Percentiles rank a stretch among this genome's conserved stretches.
Evolutionary conservation across 2,329 filamentous ascomycete species (phyloP).

Genomic region (Alternaria incomplexa): DNA sequence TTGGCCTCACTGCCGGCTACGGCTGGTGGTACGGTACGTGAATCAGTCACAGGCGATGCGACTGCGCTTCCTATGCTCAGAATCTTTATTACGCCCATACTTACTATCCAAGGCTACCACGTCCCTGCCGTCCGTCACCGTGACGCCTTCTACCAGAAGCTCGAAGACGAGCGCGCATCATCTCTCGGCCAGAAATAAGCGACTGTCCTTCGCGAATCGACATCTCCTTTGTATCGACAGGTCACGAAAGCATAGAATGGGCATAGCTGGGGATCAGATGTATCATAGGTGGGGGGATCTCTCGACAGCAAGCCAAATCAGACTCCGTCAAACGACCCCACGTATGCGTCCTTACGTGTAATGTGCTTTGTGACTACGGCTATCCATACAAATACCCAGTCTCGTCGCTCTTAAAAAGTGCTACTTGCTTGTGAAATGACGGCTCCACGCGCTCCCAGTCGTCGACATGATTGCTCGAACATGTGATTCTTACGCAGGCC

Average conservation of each 20-base stretch:
- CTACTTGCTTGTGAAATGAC: neutral
- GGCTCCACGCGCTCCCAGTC: neutral
- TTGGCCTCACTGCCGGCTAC: constrained; percentile 68
- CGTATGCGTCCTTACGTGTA: neutral
- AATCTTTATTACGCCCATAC: neutral
- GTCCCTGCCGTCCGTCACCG: constrained; percentile 68
- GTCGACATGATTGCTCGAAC: neutral
- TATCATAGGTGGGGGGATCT: constrained; percentile 41
- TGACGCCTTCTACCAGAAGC: constrained; percentile 67
- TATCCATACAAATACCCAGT: neutral
- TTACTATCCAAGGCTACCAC: constrained; percentile 62
- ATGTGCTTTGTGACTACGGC: neutral
- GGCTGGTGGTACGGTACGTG: constrained; percentile 70
- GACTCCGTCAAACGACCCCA: constrained; percentile 3
- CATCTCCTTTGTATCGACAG: constrained; percentile 37
- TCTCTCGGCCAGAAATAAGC: constrained; percentile 49
- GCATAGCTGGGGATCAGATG: constrained; percentile 33
- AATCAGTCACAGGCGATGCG: constrained; percentile 6
- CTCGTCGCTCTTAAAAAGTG: neutral
- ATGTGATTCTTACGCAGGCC: neutral
- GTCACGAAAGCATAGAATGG: constrained; percentile 31
- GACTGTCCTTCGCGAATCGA: constrained; percentile 17
- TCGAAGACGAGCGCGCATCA: constrained; percentile 66
- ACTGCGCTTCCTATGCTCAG: neutral
- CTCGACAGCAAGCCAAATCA: constrained; percentile 28